These are phyloP conservation scores for Fagus crenata DNA, from an alignment of 306 rosid genomes.

Conservation along the genomic window DNA sequence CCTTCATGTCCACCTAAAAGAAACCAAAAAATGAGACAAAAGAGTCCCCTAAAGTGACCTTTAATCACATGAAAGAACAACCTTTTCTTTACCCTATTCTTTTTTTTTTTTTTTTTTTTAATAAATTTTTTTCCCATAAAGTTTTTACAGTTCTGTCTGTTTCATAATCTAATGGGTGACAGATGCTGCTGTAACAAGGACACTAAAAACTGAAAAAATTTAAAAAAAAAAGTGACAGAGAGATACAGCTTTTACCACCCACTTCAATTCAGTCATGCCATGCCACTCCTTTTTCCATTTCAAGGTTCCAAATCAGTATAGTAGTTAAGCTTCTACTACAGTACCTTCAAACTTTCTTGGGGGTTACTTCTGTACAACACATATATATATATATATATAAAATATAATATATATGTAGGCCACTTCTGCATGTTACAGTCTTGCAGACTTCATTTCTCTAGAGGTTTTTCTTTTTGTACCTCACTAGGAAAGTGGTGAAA, in stretches of 20 bases:
- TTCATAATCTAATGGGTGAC: constrained; percentile 1
- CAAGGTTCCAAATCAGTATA: not conserved
- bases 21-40: constrained; percentile 33
- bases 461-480: constrained; percentile 5
- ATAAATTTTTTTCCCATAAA: not conserved
- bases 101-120: not conserved
- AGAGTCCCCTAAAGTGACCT: constrained; percentile 33
- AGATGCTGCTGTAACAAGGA: constrained; percentile 7
- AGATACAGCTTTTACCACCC: constrained; percentile 8
- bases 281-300: not conserved
- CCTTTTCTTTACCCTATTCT: not conserved
- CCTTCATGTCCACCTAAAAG: constrained; percentile 42
- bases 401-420: not conserved
- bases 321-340: not conserved
- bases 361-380: constrained; percentile 2
- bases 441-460: not conserved
- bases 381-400: too few species aligned
- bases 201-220: not conserved
- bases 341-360: not conserved
- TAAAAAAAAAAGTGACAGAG: not conserved
- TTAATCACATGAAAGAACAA: constrained; percentile 17
- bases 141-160: not conserved
- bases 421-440: not conserved
- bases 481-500: constrained; percentile 19
- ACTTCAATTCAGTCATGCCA: constrained; percentile 4